A percentile compares a stretch with the other conserved stretches of the same genome.
phyloP scores from a whole-genome alignment of 129 eudicot species.

The Kitagawia praeruptora region DNA sequence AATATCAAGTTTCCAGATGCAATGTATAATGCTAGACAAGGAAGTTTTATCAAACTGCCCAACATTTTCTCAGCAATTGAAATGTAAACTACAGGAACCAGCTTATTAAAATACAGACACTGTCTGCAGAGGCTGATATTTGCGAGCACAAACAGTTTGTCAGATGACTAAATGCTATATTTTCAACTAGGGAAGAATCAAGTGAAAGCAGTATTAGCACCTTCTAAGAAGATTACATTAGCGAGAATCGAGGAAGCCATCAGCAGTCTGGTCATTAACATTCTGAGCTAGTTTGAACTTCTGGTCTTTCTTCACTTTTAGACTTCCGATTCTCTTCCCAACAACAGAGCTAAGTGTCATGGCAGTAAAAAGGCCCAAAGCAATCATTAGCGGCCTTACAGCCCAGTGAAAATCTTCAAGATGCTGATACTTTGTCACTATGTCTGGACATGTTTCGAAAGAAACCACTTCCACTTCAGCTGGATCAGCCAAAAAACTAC shows the following conservation, averaged over 20 bases:
- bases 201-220: slow-evolving; percentile 16
- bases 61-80: neutral
- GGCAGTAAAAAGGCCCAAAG: slow-evolving; percentile 70
- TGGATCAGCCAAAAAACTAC: slow-evolving; percentile 65
- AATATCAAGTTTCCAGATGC: too few relatives aligned
- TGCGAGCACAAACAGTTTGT: neutral
- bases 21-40: neutral
- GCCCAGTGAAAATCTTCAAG: slow-evolving; percentile 98
- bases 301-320: slow-evolving; percentile 22
- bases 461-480: slow-evolving; percentile 82
- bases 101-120: neutral
- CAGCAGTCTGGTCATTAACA: slow-evolving; percentile 22
- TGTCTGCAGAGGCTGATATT: neutral
- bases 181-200: slow-evolving; percentile 9
- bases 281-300: slow-evolving; percentile 29
- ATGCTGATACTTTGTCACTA: slow-evolving; percentile 72
- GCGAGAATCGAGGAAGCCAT: slow-evolving; percentile 73
- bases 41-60: neutral
- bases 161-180: neutral
- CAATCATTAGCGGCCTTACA: slow-evolving; percentile 71
- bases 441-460: slow-evolving; percentile 38
- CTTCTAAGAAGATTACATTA: slow-evolving; percentile 47
- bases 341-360: slow-evolving; percentile 50
- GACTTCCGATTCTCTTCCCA: slow-evolving; percentile 42
- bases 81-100: neutral